Conservation (phyloP, 2,329 filamentous ascomycete genomes). For the Cylindrodendrum hubeiense region DNA sequence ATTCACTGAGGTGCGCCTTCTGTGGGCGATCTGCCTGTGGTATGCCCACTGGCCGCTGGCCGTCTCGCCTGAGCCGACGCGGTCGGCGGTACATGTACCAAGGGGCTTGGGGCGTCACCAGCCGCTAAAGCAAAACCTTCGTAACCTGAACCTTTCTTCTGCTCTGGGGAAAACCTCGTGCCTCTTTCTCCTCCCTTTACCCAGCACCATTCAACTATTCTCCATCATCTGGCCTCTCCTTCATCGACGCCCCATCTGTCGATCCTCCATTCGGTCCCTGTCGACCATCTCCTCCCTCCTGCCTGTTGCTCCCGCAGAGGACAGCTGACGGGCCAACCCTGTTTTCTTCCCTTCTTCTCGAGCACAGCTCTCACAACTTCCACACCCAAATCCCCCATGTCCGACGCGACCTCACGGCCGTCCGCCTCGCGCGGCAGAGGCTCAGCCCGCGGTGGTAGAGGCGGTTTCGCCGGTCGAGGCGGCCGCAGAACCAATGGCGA, state of each 20-base stretch:
- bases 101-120: conserved; percentile 43
- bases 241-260: conserved; percentile 47
- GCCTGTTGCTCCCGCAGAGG: conserved; percentile 53
- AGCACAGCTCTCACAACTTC: conserved; percentile 45
- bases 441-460: conserved; percentile 87
- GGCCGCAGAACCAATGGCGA: conserved; percentile 84
- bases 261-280: conserved; percentile 45
- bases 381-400: conserved; percentile 75
- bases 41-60: conserved; percentile 36
- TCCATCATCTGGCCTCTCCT: conserved; percentile 46
- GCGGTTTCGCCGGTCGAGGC: conserved; percentile 78
- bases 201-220: conserved; percentile 41
- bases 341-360: conserved; percentile 47
- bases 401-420: conserved; percentile 90
- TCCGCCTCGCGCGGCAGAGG: conserved; percentile 89
- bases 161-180: conserved; percentile 54
- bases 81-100: conserved; percentile 26
- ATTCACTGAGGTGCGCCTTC: conserved; percentile 15
- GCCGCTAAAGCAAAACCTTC: conserved; percentile 54
- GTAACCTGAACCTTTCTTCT: conserved; percentile 52
- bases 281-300: conserved; percentile 48
- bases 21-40: conserved; percentile 42
- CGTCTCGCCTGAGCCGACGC: conserved; percentile 31
- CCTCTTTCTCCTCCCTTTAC: conserved; percentile 46
- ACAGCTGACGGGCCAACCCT: conserved; percentile 52